Base-by-base conservation (phyloP, 2,329 filamentous ascomycete genomes). In the Sporothrix brasiliensis region DNA sequence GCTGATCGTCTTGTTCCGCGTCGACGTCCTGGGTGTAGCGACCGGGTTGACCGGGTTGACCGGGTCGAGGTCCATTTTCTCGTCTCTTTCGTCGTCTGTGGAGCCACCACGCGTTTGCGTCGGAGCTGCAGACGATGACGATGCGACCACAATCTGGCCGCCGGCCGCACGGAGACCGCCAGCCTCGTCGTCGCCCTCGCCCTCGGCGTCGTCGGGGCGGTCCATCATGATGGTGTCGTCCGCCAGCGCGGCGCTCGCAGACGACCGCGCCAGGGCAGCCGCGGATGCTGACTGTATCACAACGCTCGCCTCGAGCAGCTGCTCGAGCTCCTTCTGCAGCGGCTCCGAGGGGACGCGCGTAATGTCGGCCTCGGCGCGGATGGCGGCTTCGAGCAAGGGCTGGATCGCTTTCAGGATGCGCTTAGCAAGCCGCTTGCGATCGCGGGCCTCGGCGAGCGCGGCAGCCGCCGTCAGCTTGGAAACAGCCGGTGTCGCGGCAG, bases 391-490 rank as follows among this genome's bases (percentile, higher is more conserved):
- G 3, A 97, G 83, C 58, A 89, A 85, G 16, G 91, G 89, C 78
- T 96, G 92, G 44, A 97, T 86, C 0, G 89, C 88, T 78, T 93
- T 96, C 74, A 97, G 86, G 72, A 97, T 97, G 34, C 93, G 88
- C 80, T 96, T 97, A 30, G 92, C 93, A n/a, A 97, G 83, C 75
- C 91, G 91, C 76, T 92, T 91, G 72, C 91, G 89, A 75, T 97
- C 92, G 71, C 92, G 91, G 72, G 93, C 88, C 75, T 97, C 93
- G 71, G 80, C 82, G 79, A 81, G 89, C 76, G 58, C 44, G 3
- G 63, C 9, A 9, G 60, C 16, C 16, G n/a, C 60, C 13, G 41
- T 65, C 3, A 65, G 30, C 11, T 58, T 71, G 2, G 69, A 4
- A 3, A 56, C 53, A 19, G 67, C 21, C 16, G 67, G 53, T 7